Evolutionary conservation across 345 rosid genomes (phyloP), one percentile per base, ranked within the genome.

Genomic region (Euphorbia tirucalli): DNA sequence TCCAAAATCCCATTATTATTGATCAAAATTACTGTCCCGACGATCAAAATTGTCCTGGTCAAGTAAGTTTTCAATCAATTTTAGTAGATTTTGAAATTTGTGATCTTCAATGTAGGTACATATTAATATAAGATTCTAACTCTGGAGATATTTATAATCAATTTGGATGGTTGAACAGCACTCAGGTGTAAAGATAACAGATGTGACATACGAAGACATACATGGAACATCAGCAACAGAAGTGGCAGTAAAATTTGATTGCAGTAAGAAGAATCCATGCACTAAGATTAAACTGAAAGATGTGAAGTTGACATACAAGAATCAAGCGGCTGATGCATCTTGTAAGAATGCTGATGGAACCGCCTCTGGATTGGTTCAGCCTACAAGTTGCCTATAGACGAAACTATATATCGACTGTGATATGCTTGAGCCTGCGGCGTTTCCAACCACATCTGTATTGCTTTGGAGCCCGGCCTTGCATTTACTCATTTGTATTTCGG

Each of bases 161-260:
- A 44, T 44, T 44, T 2, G 11, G 49, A 44, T 44, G 49, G 49
- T 44, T 6, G 15, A 7, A 44, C 44, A 71, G 74, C 44, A 30
- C 3, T 73, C 76, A 4, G 71, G 76, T 1, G 65, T 73, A 28
- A 57, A 44, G 16, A 30, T 73, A n/a, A 73, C 64, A 1, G 35
- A 43, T 0, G 58, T 73, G 22, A 73, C 57, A 0, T 73, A 55
- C 44, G 57, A 73, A 57, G 70, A 56, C 18, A 73, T 73, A 2
- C 65, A 43, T 9, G 76, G 76, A 37, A 55, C 76, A 65, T 73
- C 76, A 9, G 76, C 71, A 73, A 73, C 65, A 28, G 28, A 65
- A 54, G 46, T 73, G n/a, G 71, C 71, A 56, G 65, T 73, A 44
- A 73, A 65, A 30, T 73, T 73, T 31, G 65, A 73, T 1, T 73